A percentile compares a stretch with the other conserved stretches of the same genome.
phyloP scores from a whole-genome alignment of 176 grass and related monocot genomes.

The Triticum aestivum region DNA sequence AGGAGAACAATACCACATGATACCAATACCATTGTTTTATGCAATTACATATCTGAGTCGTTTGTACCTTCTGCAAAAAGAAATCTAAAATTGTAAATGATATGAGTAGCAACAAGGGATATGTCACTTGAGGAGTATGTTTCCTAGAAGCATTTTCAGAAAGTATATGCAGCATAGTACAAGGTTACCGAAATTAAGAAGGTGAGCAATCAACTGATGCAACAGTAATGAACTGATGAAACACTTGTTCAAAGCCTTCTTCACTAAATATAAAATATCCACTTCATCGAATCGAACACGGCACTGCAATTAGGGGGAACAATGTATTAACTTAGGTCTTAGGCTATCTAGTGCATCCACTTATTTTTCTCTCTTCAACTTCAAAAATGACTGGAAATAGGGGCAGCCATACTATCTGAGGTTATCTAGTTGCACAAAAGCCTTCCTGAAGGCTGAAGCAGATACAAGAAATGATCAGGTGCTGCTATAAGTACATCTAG shows the following conservation, averaged over 20 bases:
- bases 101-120: background rate
- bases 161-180: background rate
- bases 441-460: slow-evolving; percentile 78
- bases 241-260: slow-evolving; percentile 84
- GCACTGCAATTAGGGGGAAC: slow-evolving; percentile 45
- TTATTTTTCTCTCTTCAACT: no score
- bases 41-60: background rate
- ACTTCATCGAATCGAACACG: slow-evolving; percentile 75
- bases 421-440: slow-evolving; percentile 59
- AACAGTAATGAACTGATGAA: slow-evolving; percentile 58
- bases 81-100: background rate
- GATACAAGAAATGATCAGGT: slow-evolving; percentile 75
- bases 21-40: background rate
- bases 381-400: background rate
- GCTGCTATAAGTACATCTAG: slow-evolving; percentile 89
- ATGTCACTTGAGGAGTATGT: background rate
- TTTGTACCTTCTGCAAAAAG: background rate
- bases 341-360: background rate
- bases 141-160: background rate
- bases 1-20: background rate
- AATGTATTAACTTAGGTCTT: background rate
- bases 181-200: background rate
- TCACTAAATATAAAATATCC: slow-evolving; percentile 84
- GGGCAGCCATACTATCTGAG: slow-evolving; percentile 61
- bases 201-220: slow-evolving; percentile 28